These are phyloP conservation scores for Torulaspora gathmanii DNA, from an alignment of 805 yeast species.

Conservation along the genomic window DNA sequence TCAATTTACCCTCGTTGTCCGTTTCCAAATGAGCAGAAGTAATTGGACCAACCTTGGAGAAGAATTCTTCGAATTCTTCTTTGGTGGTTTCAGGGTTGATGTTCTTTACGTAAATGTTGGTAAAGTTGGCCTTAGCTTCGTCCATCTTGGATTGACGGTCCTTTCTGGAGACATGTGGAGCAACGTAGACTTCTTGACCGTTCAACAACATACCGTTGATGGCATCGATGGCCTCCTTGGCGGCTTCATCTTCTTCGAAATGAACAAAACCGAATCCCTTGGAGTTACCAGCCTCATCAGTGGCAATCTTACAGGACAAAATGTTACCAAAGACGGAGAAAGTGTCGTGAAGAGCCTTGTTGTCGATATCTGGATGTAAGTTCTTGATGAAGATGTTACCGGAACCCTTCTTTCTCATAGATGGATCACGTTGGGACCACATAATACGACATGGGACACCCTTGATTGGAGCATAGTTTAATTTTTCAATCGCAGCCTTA, in stretches of 20 bases:
- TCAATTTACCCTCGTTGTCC: conserved; percentile 82
- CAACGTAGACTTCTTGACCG: conserved; percentile 93
- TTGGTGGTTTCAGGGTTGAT: conserved; percentile 65
- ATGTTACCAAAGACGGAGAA: conserved; percentile 95
- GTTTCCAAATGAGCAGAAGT: conserved; percentile 78
- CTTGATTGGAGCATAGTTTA: conserved; percentile 89
- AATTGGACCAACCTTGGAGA: conserved; percentile 68
- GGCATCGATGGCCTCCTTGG: conserved; percentile 90
- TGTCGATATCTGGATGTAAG: conserved; percentile 96
- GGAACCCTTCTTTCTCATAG: conserved; percentile 87
- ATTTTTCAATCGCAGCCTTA: conserved; percentile 87
- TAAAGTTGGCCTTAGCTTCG: conserved; percentile 85
- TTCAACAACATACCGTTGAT: conserved; percentile 98
- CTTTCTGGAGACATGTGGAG: conserved; percentile 84
- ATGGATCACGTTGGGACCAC: conserved; percentile 99
- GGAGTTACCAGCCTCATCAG: conserved; percentile 85
- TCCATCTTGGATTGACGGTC: conserved; percentile 93
- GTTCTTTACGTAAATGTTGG: conserved; percentile 95
- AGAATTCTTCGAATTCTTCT: conserved; percentile 66
- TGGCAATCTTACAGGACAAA: conserved; percentile 94
- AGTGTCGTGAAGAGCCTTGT: conserved; percentile 97
- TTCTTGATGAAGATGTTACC: conserved; percentile 98
- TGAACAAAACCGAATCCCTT: conserved; percentile 98
- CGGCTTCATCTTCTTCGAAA: conserved; percentile 88
- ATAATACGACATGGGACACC: conserved; percentile 98